phyloP scores from a whole-genome alignment of 1,284 basidiomycete species.

The Ustilago hordei region DNA sequence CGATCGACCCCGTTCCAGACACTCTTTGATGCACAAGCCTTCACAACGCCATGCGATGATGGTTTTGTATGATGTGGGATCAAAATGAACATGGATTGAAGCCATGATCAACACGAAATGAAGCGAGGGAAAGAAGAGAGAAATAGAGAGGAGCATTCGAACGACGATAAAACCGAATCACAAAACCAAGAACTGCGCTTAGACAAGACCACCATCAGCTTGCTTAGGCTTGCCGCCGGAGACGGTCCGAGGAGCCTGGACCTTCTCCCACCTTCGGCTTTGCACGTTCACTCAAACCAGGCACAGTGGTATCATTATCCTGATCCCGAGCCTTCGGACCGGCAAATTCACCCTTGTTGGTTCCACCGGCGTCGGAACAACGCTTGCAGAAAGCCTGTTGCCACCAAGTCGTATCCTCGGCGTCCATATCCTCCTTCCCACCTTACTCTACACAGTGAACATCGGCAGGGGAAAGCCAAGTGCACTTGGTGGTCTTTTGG shows the following conservation, averaged over 20 bases:
- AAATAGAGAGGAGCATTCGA: too few relatives aligned
- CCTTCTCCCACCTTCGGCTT: neutral
- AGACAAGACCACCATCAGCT: too few relatives aligned
- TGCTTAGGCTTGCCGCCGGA: neutral
- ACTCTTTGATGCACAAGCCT: too few relatives aligned
- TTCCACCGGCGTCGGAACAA: conserved; percentile 20
- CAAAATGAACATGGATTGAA: neutral
- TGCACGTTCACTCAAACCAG: neutral
- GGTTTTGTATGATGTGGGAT: too few relatives aligned
- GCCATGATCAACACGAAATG: too few relatives aligned
- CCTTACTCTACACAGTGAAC: conserved; percentile 9
- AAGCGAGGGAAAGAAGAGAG: too few relatives aligned
- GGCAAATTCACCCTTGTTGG: conserved; percentile 2
- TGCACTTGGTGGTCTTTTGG: neutral
- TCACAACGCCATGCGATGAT: too few relatives aligned
- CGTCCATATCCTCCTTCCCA: neutral
- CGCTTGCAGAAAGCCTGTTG: conserved; percentile 18
- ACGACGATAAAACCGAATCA: too few relatives aligned
- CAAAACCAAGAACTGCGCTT: neutral
- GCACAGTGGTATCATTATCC: neutral
- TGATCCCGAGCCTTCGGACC: neutral
- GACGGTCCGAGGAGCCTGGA: too few relatives aligned
- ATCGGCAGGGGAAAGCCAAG: neutral
- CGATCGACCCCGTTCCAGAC: too few relatives aligned
- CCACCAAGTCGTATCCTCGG: conserved; percentile 16